phyloP scores from a whole-genome alignment of 2,329 filamentous ascomycete species.

The Fusarium sp. region DNA sequence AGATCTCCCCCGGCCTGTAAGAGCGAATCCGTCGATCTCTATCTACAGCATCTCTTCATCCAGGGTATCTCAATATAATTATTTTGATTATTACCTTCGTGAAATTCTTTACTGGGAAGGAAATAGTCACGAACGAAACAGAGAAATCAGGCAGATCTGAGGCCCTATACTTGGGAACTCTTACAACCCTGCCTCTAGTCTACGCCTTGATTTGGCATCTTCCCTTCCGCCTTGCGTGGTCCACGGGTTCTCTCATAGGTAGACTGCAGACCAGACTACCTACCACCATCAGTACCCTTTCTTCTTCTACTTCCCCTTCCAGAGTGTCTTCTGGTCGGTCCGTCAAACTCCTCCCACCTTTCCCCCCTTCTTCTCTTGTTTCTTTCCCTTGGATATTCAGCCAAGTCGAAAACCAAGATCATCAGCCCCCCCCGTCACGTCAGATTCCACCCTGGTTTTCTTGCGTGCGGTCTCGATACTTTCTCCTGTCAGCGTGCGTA shows the following conservation, averaged over 20 bases:
- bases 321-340: slow-evolving; percentile 9
- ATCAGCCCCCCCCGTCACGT: slow-evolving; percentile 33
- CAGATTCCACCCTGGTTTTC: slow-evolving; percentile 33
- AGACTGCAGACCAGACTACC: slow-evolving; percentile 25
- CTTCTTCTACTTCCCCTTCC: slow-evolving; percentile 14
- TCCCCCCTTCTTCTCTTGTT: slow-evolving; percentile 17
- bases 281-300: slow-evolving; percentile 24
- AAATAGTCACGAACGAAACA: slow-evolving; percentile 4
- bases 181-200: slow-evolving; percentile 9
- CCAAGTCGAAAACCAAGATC: slow-evolving; percentile 19
- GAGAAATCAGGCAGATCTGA: slow-evolving; percentile 20
- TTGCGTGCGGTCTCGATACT: slow-evolving; percentile 26
- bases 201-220: slow-evolving; percentile 17
- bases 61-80: not conserved
- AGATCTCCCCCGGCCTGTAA: slow-evolving; percentile 38
- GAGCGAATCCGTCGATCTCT: slow-evolving; percentile 37
- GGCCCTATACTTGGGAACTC: slow-evolving; percentile 22
- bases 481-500: slow-evolving; percentile 20
- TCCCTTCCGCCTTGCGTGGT: slow-evolving; percentile 35
- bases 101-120: slow-evolving; percentile 14
- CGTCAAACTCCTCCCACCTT: slow-evolving; percentile 33
- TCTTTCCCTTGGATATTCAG: slow-evolving; percentile 5
- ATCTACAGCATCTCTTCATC: slow-evolving; percentile 2
- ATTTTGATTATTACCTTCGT: not conserved
- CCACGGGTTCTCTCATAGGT: slow-evolving; percentile 24